Evolutionary conservation across 2,329 filamentous ascomycete species (phyloP), one percentile per base, ranked within the genome.

Genomic region (Ilyonectria mors-panacis): DNA sequence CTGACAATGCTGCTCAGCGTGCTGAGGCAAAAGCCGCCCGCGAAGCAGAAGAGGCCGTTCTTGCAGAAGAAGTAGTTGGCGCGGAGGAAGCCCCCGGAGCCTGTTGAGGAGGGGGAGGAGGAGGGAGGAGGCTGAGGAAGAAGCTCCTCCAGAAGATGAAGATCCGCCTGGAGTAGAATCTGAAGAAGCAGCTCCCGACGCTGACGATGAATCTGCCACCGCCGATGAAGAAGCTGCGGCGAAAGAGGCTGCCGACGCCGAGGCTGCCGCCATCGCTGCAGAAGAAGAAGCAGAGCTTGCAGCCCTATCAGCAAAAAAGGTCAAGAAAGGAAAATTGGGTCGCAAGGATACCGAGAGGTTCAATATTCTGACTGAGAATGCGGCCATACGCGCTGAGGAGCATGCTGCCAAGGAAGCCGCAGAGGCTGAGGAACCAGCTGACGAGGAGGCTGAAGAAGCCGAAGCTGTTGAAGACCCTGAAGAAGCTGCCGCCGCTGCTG

Each of bases 271-370:
- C 6, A 63, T 68, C 10, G n/a, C 50, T 19, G 65, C 65, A 13
- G 74, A 67, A 63, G 74, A 80, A 55, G 76, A 77, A 57, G 71
- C 74, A 23, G 79, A 83, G 47, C 73, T 82, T 17, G 78, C 75
- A n/a, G 73, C 75, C 1, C 73, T 84, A 6, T 82, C 81, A 44
- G 80, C 81, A 37, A 87, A 85, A 73, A 86, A 72, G 47, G 69
- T 63, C 3, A 75, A 59, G 45, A 74, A 66, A 50, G 73, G 73
- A 21, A 75, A 66, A 51, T 47, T 75, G 6, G 73, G 73, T 2
- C 70, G 70, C 19, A 75, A 73, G 42, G 73, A 75, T 59, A 73
- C 72, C 5, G 73, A 75, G 30, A 62, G 72, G 7, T 71, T 69
- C 8, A 68, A 69, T 8, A 15, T 53, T 15, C 67, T 75, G 4